Conservation (phyloP, 345 rosid genomes). For the Arabidopsis thaliana region TAIR10.1 NC_003076.8:1869501-1870000, state of each 20-base stretch:
- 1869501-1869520: not conserved
- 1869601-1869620: not conserved
- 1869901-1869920: slow-evolving; percentile 84
- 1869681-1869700: not conserved
- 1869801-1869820: not conserved
- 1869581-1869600: not conserved
- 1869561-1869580: slow-evolving; percentile 2
- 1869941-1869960: slow-evolving; percentile 83
- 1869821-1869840: not conserved
- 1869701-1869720: not conserved
- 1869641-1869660: slow-evolving; percentile 5
- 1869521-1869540: not conserved
- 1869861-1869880: slow-evolving; percentile 25
- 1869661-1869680: not conserved
- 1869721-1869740: not conserved
- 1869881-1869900: slow-evolving; percentile 65
- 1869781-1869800: slow-evolving; percentile 3
- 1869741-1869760: not conserved
- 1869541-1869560: not conserved
- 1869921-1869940: slow-evolving; percentile 93
- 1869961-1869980: slow-evolving; percentile 78
- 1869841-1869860: not conserved
- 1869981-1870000: slow-evolving; percentile 80
- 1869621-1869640: not conserved
- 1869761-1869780: not conserved